Percentiles rank a stretch among this genome's conserved stretches.
phyloP scores from a whole-genome alignment of 352 stramenopile species.

The Pythium oligandrum region DNA sequence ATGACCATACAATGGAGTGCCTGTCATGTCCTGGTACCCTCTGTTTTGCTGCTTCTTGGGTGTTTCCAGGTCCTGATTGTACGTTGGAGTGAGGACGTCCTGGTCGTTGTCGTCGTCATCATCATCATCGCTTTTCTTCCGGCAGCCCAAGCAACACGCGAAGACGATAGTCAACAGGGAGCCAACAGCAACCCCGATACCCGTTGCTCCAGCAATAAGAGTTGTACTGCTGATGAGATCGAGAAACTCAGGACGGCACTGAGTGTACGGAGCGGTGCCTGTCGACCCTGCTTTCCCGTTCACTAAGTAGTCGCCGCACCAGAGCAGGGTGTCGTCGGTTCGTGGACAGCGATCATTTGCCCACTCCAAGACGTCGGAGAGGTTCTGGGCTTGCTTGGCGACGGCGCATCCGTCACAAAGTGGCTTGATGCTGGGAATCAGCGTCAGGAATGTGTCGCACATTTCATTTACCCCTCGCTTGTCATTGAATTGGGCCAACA shows the following conservation, averaged over 20 bases:
- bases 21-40: too few relatives aligned
- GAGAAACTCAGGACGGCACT: constrained; percentile 46
- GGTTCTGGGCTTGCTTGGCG: constrained; percentile 56
- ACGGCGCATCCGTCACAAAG: constrained; percentile 47
- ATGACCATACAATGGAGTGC: too few relatives aligned
- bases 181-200: constrained; percentile 28
- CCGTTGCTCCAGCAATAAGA: constrained; percentile 29
- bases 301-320: constrained; percentile 54
- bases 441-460: constrained; percentile 37
- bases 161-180: constrained; percentile 42
- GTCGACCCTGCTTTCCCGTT: constrained; percentile 7
- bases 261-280: constrained; percentile 37
- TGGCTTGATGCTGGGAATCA: constrained; percentile 30
- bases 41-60: too few relatives aligned
- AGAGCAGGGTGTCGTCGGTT: constrained; percentile 42
- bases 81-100: too few relatives aligned
- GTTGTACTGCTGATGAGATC: constrained; percentile 33
- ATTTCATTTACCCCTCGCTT: constrained; percentile 49
- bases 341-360: constrained; percentile 70
- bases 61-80: too few relatives aligned
- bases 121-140: constrained; percentile 4
- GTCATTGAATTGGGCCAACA: constrained; percentile 29
- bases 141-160: constrained; percentile 34
- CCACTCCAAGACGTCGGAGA: constrained; percentile 74
- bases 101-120: constrained; percentile 2